Percentiles rank a stretch among this genome's conserved stretches.
phyloP scores from a whole-genome alignment of 169 alveolate genomes.

The Plasmodium reichenowi region DNA sequence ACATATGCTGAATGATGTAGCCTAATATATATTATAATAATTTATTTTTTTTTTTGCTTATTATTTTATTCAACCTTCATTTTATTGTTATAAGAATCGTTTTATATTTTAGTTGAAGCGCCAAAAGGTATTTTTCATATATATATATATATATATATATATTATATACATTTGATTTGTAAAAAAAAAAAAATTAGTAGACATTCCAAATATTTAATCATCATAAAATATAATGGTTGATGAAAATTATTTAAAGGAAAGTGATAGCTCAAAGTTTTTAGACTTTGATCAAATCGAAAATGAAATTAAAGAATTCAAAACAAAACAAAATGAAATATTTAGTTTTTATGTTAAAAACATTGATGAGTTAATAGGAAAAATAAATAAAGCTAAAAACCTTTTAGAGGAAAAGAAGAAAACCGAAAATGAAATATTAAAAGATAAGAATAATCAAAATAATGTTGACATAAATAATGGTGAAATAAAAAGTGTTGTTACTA shows the following conservation, averaged over 20 bases:
- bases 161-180: not conserved
- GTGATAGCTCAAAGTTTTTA: conserved; percentile 1
- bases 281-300: conserved; percentile 44
- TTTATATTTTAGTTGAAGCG: too few relatives aligned
- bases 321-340: conserved; percentile 56
- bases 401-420: conserved; percentile 47
- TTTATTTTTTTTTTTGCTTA: too few relatives aligned
- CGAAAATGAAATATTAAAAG: not conserved
- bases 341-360: conserved; percentile 43
- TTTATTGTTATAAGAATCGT: too few relatives aligned
- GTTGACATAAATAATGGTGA: not conserved
- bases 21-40: too few relatives aligned
- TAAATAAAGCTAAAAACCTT: conserved; percentile 39
- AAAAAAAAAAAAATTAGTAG: too few relatives aligned
- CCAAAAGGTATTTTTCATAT: not conserved
- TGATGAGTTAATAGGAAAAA: conserved; percentile 35
- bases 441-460: not conserved
- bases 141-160: not conserved
- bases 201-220: too few relatives aligned
- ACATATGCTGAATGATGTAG: too few relatives aligned
- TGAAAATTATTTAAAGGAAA: conserved; percentile 24
- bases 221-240: conserved; percentile 12
- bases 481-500: not conserved
- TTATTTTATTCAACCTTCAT: too few relatives aligned
- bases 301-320: conserved; percentile 47